phyloP scores from a whole-genome alignment of 1,139 yeast genomes.

The Sugiyamaella neomexicana region DNA sequence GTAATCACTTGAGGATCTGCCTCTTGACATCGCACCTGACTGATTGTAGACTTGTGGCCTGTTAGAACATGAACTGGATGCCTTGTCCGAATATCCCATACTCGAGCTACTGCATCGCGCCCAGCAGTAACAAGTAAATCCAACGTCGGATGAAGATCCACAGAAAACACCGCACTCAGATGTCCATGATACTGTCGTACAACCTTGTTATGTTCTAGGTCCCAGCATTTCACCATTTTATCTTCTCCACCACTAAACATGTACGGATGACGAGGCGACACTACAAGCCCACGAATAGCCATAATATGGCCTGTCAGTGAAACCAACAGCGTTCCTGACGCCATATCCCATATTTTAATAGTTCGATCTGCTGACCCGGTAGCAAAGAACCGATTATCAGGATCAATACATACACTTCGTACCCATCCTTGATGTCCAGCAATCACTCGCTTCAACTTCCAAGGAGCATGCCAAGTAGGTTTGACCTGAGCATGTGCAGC shows the following conservation, averaged over 20 bases:
- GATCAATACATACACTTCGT: slow-evolving; percentile 74
- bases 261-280: slow-evolving; percentile 79
- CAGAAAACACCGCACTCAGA: slow-evolving; percentile 80
- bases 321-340: slow-evolving; percentile 64
- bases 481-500: slow-evolving; percentile 12
- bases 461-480: slow-evolving; percentile 59
- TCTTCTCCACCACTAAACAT: slow-evolving; percentile 93
- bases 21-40: slow-evolving; percentile 63
- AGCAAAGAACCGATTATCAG: slow-evolving; percentile 86
- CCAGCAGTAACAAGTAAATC: slow-evolving; percentile 90
- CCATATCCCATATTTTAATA: slow-evolving; percentile 89
- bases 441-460: slow-evolving; percentile 73
- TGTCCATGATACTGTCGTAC: slow-evolving; percentile 93
- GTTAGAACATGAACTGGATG: slow-evolving; percentile 70
- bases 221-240: slow-evolving; percentile 96
- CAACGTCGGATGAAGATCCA: slow-evolving; percentile 82
- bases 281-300: slow-evolving; percentile 76
- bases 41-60: slow-evolving; percentile 80
- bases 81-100: slow-evolving; percentile 92
- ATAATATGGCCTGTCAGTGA: slow-evolving; percentile 88
- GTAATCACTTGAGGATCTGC: slow-evolving; percentile 85
- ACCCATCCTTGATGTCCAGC: slow-evolving; percentile 97
- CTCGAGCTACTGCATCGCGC: slow-evolving; percentile 78
- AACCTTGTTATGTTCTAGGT: slow-evolving; percentile 79
- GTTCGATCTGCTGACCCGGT: slow-evolving; percentile 90